These are phyloP conservation scores for Mrakia gelida DNA, from an alignment of 768 basidiomycete genomes.

Conservation along the genomic window DNA sequence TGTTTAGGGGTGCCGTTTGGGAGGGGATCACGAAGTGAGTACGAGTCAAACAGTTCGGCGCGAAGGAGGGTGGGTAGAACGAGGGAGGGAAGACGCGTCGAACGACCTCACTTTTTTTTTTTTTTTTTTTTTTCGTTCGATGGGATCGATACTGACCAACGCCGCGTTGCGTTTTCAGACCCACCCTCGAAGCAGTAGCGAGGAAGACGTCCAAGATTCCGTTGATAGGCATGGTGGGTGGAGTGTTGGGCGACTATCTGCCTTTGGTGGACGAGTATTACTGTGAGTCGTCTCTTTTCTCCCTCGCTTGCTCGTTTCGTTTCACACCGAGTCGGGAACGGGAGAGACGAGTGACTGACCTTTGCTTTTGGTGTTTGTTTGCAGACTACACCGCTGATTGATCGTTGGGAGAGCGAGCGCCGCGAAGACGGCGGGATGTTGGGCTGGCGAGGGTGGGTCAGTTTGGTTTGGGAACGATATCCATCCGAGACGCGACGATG, in stretches of 20 bases:
- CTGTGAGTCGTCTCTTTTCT: neutral
- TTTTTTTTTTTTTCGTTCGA: neutral
- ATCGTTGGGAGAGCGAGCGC: neutral
- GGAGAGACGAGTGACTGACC: neutral
- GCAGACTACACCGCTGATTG: constrained; percentile 16
- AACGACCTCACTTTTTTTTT: no score
- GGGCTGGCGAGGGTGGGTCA: no score
- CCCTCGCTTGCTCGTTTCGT: neutral
- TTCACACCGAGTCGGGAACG: no score
- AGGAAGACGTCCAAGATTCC: constrained; percentile 17
- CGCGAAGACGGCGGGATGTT: neutral
- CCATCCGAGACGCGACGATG: no score
- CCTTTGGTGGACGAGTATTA: constrained; percentile 29
- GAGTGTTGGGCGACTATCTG: constrained; percentile 22
- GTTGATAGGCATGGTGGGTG: constrained; percentile 20
- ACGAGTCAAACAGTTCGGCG: neutral
- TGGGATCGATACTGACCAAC: no score
- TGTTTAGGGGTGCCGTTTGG: constrained; percentile 29
- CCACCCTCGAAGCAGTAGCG: constrained; percentile 19
- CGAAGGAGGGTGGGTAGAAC: no score
- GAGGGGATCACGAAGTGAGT: constrained; percentile 24
- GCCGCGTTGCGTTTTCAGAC: neutral
- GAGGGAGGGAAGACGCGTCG: neutral
- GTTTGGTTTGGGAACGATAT: no score
- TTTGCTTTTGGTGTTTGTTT: neutral